Conservation (phyloP, 495 filamentous ascomycete genomes). For the Cairneyella variabilis region DNA sequence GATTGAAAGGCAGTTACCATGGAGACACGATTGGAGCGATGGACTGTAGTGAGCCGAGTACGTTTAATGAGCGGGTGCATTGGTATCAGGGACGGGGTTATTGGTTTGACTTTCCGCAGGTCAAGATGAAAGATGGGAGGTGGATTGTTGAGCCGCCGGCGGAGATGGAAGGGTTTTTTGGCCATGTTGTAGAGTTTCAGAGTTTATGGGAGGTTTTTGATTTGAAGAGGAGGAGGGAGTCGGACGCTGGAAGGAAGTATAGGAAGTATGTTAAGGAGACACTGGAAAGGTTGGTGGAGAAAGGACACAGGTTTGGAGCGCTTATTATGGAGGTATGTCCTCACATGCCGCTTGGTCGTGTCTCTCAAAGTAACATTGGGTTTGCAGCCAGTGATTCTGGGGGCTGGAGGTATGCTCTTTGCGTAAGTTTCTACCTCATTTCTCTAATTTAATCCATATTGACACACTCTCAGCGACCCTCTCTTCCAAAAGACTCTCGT, state of each 20-base stretch:
- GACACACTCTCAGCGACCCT: conserved; percentile 52
- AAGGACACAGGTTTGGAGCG: conserved; percentile 66
- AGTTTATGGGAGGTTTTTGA: conserved; percentile 60
- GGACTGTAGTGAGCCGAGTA: conserved; percentile 70
- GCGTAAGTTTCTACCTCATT: conserved; percentile 45
- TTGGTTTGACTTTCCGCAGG: conserved; percentile 72
- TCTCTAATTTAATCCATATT: conserved; percentile 8
- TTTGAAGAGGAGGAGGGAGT: conserved; percentile 41
- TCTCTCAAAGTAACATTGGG: not conserved
- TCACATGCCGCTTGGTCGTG: not conserved
- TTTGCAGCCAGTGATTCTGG: conserved; percentile 59
- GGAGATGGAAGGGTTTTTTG: conserved; percentile 42
- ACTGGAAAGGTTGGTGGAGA: conserved; percentile 44
- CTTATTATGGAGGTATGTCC: conserved; percentile 55
- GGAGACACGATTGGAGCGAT: conserved; percentile 81
- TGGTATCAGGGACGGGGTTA: conserved; percentile 73
- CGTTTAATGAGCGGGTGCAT: conserved; percentile 70
- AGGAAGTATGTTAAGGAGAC: conserved; percentile 50
- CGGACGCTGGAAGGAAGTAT: conserved; percentile 44
- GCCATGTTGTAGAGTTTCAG: conserved; percentile 39
- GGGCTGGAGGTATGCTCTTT: conserved; percentile 75
- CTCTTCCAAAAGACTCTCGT: conserved; percentile 69
- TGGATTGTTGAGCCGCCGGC: conserved; percentile 60
- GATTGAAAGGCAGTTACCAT: conserved; percentile 73
- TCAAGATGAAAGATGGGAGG: conserved; percentile 55